Evolutionary conservation across 2,329 filamentous ascomycete species (phyloP), one percentile per base, ranked within the genome.

Genomic region (Endocalyx cinctus): DNA sequence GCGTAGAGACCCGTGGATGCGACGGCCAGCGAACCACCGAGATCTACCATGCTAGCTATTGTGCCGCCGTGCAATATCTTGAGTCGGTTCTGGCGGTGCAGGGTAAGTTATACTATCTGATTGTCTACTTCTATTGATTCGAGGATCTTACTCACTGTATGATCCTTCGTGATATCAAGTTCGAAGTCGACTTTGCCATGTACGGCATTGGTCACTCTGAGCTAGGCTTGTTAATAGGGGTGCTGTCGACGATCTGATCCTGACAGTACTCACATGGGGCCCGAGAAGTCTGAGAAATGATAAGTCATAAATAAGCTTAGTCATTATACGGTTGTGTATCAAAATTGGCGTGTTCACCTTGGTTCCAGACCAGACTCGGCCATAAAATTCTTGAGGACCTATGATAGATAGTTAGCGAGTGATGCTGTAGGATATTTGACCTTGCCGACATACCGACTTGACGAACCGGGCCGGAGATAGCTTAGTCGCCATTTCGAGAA

Each of bases 371-470:
- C 89, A 5, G 88, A 95, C 44, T 87, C 84, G 46, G 77, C 75
- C 66, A 85, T 78, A 60, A 96, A 96, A 2, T 86, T 89, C 57
- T 84, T 83, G 69, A 87, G 75, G 29, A 94, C 87, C 87, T 92
- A 38, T 12, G 18, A 23, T 34, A 26, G 20, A 23, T 23, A 25
- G n/a, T n/a, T n/a, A n/a, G n/a, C n/a, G 27, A 26, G 11, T 15
- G 15, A 8, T 13, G 12, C 29, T 12, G 8, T 17, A 8, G 16
- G 30, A 14, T 17, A 32, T 13, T 8, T 15, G 5, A n/a, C n/a
- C n/a, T n/a, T n/a, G n/a, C n/a, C n/a, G n/a, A 56, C 72, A 47
- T 62, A 84, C 80, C 27, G 77, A 79, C 60, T 69, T 69, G 11
- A 85, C 79, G 52, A 83, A 83, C 50, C 70, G 74, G 18, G 80